Conservation (phyloP, 2,329 filamentous ascomycete species). For the Cladorrhinum sp. region DNA sequence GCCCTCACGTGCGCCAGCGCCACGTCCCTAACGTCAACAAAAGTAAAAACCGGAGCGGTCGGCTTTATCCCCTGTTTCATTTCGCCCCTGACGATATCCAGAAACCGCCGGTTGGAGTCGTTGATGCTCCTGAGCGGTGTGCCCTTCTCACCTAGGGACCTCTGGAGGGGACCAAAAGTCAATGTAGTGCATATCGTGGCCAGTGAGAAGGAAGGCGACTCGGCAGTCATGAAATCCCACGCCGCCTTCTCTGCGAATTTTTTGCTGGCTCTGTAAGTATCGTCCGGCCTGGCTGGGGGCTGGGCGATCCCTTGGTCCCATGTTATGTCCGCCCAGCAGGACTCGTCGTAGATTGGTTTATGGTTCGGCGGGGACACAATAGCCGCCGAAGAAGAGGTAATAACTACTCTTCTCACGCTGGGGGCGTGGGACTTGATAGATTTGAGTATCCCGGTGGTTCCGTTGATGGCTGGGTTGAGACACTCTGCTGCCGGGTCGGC, state of each 20-base stretch:
- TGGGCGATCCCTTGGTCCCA: constrained; percentile 35
- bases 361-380: constrained; percentile 40
- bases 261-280: constrained; percentile 43
- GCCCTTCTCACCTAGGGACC: constrained; percentile 54
- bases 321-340: constrained; percentile 37
- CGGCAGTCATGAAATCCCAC: constrained; percentile 59
- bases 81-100: constrained; percentile 61
- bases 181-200: constrained; percentile 60
- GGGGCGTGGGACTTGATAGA: constrained; percentile 44
- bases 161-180: constrained; percentile 61
- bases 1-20: constrained; percentile 62
- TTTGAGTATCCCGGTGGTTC: constrained; percentile 47
- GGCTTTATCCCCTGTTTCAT: constrained; percentile 55
- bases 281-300: constrained; percentile 14
- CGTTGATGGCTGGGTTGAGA: constrained; percentile 54
- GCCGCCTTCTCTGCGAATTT: constrained; percentile 64
- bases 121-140: constrained; percentile 51
- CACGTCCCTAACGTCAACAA: constrained; percentile 60
- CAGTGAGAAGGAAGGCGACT: constrained; percentile 57
- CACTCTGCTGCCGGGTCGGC: constrained; percentile 47
- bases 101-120: constrained; percentile 67
- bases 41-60: constrained; percentile 55
- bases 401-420: constrained; percentile 61
- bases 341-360: constrained; percentile 40
- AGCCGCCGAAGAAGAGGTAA: constrained; percentile 48